Percentiles rank a stretch among this genome's conserved stretches.
Conservation (phyloP, 768 basidiomycete species). For the Termitomyces bulborhizus region DNA sequence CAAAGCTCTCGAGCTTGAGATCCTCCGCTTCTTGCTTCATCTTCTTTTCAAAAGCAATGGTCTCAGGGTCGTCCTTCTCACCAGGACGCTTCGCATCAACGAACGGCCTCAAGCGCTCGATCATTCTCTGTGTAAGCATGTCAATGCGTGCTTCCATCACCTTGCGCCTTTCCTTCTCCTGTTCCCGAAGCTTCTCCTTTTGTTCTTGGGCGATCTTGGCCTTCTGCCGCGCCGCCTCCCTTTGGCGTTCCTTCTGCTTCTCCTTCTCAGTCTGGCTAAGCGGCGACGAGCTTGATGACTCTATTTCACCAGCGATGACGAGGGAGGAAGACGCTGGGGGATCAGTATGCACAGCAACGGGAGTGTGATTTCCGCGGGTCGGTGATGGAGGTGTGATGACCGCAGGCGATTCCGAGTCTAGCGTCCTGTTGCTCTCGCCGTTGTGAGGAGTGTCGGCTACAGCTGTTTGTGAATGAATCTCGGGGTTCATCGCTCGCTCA, state of each 20-base stretch:
- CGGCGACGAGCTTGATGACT: conserved; percentile 11
- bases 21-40: conserved; percentile 88
- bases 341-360: conserved; percentile 8
- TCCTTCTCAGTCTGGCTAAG: conserved; percentile 28
- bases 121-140: conserved; percentile 68
- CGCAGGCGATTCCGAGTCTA: conserved; percentile 11
- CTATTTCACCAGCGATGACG: conserved; percentile 17
- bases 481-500: conserved; percentile 61
- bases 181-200: conserved; percentile 72
- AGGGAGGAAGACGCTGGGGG: conserved; percentile 12
- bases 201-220: conserved; percentile 75
- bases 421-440: conserved; percentile 9
- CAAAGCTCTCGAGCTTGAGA: conserved; percentile 95
- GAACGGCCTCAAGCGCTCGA: conserved; percentile 82
- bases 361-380: conserved; percentile 7
- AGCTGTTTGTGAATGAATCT: conserved; percentile 16
- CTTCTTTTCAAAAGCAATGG: conserved; percentile 65
- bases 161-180: conserved; percentile 76
- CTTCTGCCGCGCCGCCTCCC: conserved; percentile 35
- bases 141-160: conserved; percentile 76
- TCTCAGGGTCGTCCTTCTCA: conserved; percentile 78
- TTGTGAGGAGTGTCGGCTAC: conserved; percentile 17
- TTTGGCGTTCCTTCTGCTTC: conserved; percentile 30
- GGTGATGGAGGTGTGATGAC: conserved; percentile 11
- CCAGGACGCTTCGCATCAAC: conserved; percentile 87